Percentiles rank a stretch among this genome's conserved stretches.
These are phyloP conservation scores for Zea mays DNA, from an alignment of 176 grass and related monocot genomes.

Conservation along the genomic window DNA sequence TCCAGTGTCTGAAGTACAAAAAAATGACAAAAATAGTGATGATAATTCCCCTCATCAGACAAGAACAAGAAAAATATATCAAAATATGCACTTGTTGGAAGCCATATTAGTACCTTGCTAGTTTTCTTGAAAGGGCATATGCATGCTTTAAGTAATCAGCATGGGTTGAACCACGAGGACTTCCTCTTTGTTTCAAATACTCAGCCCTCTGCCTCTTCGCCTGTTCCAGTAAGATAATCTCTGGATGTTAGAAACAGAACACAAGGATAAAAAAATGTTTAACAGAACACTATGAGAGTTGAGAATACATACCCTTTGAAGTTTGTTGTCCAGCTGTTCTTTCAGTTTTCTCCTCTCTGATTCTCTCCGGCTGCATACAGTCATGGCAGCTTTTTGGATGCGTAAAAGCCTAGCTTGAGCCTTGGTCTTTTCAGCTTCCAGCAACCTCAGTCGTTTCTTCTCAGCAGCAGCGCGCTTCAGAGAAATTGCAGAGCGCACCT, in stretches of 20 bases:
- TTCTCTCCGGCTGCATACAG: slow-evolving; percentile 76
- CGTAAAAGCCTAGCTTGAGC: slow-evolving; percentile 71
- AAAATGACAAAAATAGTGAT: slow-evolving; percentile 24
- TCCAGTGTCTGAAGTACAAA: slow-evolving; percentile 69
- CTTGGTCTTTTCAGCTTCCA: slow-evolving; percentile 85
- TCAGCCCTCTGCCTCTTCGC: slow-evolving; percentile 82
- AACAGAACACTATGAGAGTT: background rate
- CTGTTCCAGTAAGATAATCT: slow-evolving; percentile 40
- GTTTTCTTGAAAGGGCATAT: slow-evolving; percentile 74
- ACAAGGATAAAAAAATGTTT: slow-evolving; percentile 1
- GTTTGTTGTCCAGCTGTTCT: slow-evolving; percentile 82
- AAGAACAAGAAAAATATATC: slow-evolving; percentile 3
- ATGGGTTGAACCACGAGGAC: slow-evolving; percentile 52
- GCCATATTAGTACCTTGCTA: slow-evolving; percentile 55
- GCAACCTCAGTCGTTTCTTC: slow-evolving; percentile 76
- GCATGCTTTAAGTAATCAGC: slow-evolving; percentile 62
- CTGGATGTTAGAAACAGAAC: slow-evolving; percentile 17
- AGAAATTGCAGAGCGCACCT: slow-evolving; percentile 70
- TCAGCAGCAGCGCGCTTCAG: slow-evolving; percentile 82
- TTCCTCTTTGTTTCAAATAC: slow-evolving; percentile 85
- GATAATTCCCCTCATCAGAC: background rate
- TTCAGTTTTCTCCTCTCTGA: slow-evolving; percentile 71
- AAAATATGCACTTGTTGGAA: slow-evolving; percentile 4
- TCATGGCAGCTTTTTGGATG: slow-evolving; percentile 59
- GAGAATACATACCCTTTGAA: slow-evolving; percentile 67